Evolutionary conservation across 2,329 filamentous ascomycete genomes (phyloP), one percentile per base, ranked within the genome.

Genomic region (Calonectria pseudoreteaudii): DNA sequence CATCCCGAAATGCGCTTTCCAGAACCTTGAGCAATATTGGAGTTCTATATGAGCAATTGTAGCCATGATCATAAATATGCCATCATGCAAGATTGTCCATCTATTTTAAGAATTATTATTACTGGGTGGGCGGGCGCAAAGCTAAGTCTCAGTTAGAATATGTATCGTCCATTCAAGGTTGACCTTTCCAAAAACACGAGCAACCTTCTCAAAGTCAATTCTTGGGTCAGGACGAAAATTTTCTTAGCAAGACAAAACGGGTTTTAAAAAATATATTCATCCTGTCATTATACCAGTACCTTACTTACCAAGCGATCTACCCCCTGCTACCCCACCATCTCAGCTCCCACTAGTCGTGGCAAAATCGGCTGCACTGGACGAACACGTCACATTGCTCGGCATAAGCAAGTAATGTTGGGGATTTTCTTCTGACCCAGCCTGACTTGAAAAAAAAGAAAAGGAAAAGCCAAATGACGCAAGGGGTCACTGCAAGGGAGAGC

Each of bases 311-410:
- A 28, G 36, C 13, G 26, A n/a, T 11, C 44, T 26, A 38, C 31
- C 53, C 53, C 52, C 28, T 56, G 52, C 13, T 36, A 26, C 56
- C 56, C 56, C 56, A 62, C 56, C 56, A 62, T 62, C 56, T 62
- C 56, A 62, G 56, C 56, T 36, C 34, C 23, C 34, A 31, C 52
- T 34, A 36, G 34, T 9, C 11, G 56, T 62, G 34, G 56, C 56
- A 20, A 62, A 62, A 36, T 23, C 11, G 56, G 36, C 31, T 26
- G 56, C 13, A 36, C 31, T 30, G 28, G 56, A 26, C 36, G 56
- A 62, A 62, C 56, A 62, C 56, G 56, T 62, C 56, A 62, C 56
- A 62, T 62, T 38, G 56, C 34, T 28, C 56, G n/a, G 56, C 56
- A 62, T 62, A 62, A 62, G 56, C 56, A 62, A 62, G 56, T 38